Base-by-base conservation (phyloP, 805 yeast genomes). In the Brettanomyces nanus region DNA sequence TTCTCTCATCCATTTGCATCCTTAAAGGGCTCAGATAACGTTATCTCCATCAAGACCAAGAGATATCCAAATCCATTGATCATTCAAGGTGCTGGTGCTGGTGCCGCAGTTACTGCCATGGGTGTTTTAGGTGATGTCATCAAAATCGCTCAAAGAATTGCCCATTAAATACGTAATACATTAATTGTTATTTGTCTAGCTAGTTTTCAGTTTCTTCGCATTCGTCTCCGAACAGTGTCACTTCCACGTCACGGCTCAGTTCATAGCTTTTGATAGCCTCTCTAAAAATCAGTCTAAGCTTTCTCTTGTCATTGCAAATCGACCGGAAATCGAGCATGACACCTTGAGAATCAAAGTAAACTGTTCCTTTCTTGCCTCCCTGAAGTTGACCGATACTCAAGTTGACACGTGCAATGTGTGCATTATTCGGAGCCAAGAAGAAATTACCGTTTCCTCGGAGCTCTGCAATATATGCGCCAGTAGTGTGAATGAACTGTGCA, bases 51-150 rank as follows among this genome's bases (percentile, higher is more conserved):
- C 66, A 80, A 79, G 61, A 82, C 97, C 23, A 79, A 85, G 59
- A 83, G 99, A 67, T 92, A 92, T 64, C 75, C 81, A 29, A 86
- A 85, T 63, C 98, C 98, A 38, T 71, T 92, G 59, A 81, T 92
- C 45, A 74, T 92, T 52, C 98, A 92, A 71, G 99, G 99, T 65
- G 98, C 99, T 23, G 99, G 95, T 54, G 80, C 80, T 52, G 92
- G 94, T 47, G 78, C 80, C 38, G 80, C 73, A 27, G 78, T 74
- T 33, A 75, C 80, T 36, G 80, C 80, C 31, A 59, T 59, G 53
- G 99, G 98, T 63, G 97, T 92, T 31, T 73, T 92, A 48, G 95
- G 94, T 38, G 99, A 92, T 59, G 80, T 85, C 27, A 73, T 92
- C 58, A 92, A 86, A 70, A 80, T 86, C 51, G 95, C 94, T 31